These are phyloP conservation scores for Fraxinus albicans DNA, from an alignment of 305 asterid genomes.

Conservation along the genomic window DNA sequence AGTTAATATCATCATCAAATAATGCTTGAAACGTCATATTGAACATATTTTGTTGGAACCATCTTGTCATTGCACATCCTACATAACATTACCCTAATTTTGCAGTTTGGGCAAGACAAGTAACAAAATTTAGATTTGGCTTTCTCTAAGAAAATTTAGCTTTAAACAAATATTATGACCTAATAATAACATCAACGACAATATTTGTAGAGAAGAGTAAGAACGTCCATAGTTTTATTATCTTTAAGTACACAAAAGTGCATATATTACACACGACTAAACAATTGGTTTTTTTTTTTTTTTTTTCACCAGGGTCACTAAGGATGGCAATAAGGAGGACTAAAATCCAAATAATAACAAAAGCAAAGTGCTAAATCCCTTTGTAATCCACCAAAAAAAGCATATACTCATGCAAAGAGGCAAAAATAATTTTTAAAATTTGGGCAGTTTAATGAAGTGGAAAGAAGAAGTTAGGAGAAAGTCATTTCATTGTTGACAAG, in stretches of 20 bases:
- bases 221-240: background rate
- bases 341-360: conserved; percentile 16
- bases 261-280: background rate
- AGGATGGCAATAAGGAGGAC: conserved; percentile 15
- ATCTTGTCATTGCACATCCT: background rate
- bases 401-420: conserved; percentile 18
- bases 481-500: conserved; percentile 49
- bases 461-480: conserved; percentile 43
- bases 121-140: background rate
- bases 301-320: background rate
- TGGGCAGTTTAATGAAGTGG: conserved; percentile 19
- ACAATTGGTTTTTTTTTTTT: too few species aligned
- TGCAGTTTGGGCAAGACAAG: background rate
- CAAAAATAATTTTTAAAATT: conserved; percentile 6
- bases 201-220: too few species aligned
- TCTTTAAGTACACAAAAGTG: background rate
- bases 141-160: background rate
- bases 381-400: conserved; percentile 42
- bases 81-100: background rate
- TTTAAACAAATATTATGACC: background rate
- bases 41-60: background rate
- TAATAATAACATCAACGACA: background rate
- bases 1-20: background rate
- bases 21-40: background rate
- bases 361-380: conserved; percentile 33